Conservation (phyloP, 108 stramenopile species). For the Conticribra guillardii region DNA sequence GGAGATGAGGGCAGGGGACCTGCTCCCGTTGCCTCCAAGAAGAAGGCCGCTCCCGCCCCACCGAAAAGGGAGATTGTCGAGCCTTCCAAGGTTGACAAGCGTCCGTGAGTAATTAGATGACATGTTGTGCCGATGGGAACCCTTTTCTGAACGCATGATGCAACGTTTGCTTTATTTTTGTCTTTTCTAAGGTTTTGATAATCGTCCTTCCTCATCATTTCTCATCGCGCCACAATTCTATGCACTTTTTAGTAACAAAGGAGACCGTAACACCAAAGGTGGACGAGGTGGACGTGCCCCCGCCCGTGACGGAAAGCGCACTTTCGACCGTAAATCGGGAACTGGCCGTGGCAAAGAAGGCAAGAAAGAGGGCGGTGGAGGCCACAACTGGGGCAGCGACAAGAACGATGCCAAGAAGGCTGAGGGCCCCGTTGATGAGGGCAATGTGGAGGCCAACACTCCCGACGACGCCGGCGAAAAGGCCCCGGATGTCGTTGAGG, state of each 20-base stretch:
- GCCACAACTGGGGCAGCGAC: conserved; percentile 92
- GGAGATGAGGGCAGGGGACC: conserved; percentile 70
- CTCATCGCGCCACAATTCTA: not conserved
- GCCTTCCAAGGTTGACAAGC: conserved; percentile 63
- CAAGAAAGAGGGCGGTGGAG: conserved; percentile 90
- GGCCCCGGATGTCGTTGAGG: conserved; percentile 29
- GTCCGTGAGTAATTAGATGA: conserved; percentile 36
- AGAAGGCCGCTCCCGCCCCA: conserved; percentile 52
- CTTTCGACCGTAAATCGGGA: conserved; percentile 87
- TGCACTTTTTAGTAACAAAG: conserved; percentile 20
- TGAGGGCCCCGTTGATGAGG: conserved; percentile 63
- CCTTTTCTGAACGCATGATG: too few relatives aligned
- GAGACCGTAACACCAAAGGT: conserved; percentile 84
- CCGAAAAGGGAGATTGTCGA: conserved; percentile 61
- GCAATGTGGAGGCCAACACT: conserved; percentile 51
- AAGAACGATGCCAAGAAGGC: conserved; percentile 79
- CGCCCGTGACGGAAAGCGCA: conserved; percentile 84
- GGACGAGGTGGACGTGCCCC: conserved; percentile 77
- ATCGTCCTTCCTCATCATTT: not conserved
- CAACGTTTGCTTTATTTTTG: too few relatives aligned
- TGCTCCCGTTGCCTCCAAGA: conserved; percentile 36
- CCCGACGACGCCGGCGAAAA: conserved; percentile 37
- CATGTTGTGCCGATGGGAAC: not conserved
- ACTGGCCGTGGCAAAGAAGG: conserved; percentile 92
- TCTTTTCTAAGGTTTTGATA: too few relatives aligned